These are phyloP conservation scores for Globisporangium cederbergense DNA, from an alignment of 352 stramenopile genomes.

Conservation along the genomic window DNA sequence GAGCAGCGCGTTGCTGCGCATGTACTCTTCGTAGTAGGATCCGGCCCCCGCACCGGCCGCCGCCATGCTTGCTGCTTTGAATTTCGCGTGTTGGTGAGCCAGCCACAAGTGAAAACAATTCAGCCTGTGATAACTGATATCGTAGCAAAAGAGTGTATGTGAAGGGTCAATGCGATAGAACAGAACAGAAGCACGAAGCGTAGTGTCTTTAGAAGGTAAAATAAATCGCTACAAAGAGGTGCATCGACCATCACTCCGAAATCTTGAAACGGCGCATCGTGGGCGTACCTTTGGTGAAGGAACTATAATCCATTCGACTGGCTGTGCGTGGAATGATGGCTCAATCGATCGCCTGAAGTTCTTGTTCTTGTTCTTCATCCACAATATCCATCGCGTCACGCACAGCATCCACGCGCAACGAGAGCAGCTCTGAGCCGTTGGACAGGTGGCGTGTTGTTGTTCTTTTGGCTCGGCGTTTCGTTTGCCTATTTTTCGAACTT, in stretches of 20 bases:
- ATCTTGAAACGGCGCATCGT: background rate
- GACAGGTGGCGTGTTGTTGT: no score
- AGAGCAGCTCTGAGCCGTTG: no score
- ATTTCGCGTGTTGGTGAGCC: background rate
- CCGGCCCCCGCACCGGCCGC: constrained; percentile 16
- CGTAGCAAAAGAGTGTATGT: background rate
- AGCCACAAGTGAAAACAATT: background rate
- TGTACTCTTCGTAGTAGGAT: constrained; percentile 84
- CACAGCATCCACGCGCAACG: no score
- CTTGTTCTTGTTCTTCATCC: background rate
- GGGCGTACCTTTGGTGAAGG: background rate
- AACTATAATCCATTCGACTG: background rate
- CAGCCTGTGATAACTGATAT: background rate
- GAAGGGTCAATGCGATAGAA: background rate
- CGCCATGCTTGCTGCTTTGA: background rate
- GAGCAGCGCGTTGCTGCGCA: constrained; percentile 67
- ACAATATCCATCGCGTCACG: background rate
- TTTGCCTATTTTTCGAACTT: no score
- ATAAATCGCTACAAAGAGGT: background rate
- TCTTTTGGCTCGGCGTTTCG: no score
- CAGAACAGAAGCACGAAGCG: background rate
- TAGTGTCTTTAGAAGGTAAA: background rate
- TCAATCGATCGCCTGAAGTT: no score
- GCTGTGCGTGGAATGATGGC: no score
- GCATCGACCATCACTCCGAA: constrained; percentile 9